These are phyloP conservation scores for Lentinula raphanica DNA, from an alignment of 768 basidiomycete species.

Conservation along the genomic window DNA sequence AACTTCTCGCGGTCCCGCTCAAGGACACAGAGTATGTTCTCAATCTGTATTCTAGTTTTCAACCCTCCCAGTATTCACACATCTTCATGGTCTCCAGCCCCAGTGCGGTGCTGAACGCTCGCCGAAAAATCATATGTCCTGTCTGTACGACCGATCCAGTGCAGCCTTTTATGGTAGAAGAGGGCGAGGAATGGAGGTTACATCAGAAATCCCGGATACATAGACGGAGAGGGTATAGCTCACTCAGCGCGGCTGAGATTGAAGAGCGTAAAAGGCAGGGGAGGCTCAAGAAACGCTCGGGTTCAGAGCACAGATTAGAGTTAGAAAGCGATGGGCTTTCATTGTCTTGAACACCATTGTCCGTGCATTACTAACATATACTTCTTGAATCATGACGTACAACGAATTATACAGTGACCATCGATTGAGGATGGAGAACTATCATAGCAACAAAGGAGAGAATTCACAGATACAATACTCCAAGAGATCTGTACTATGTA, in stretches of 20 bases:
- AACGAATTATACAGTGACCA: too few relatives aligned
- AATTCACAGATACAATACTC: too few relatives aligned
- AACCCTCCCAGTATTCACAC: too few relatives aligned
- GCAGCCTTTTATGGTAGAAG: slow-evolving; percentile 64
- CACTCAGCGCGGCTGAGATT: slow-evolving; percentile 1
- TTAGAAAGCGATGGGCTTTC: too few relatives aligned
- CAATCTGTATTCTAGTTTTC: too few relatives aligned
- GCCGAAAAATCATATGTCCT: slow-evolving; percentile 54
- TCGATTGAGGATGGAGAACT: too few relatives aligned
- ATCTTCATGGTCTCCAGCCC: slow-evolving; percentile 41
- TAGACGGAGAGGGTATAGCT: slow-evolving; percentile 30
- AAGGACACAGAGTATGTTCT: slow-evolving; percentile 45
- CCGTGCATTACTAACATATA: too few relatives aligned
- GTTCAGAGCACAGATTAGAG: too few relatives aligned
- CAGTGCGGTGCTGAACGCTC: slow-evolving; percentile 44
- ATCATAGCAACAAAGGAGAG: too few relatives aligned
- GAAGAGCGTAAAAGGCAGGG: slow-evolving; percentile 1
- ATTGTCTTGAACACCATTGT: too few relatives aligned
- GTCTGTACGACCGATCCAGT: slow-evolving; percentile 54
- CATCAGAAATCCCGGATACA: slow-evolving; percentile 58
- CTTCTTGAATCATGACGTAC: too few relatives aligned
- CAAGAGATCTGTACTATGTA: too few relatives aligned
- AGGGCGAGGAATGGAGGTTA: slow-evolving; percentile 45
- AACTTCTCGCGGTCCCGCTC: slow-evolving; percentile 41
- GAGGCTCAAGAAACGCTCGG: neutral